Evolutionary conservation across 768 basidiomycete genomes (phyloP).

Genomic region (Boletus sp.): DNA sequence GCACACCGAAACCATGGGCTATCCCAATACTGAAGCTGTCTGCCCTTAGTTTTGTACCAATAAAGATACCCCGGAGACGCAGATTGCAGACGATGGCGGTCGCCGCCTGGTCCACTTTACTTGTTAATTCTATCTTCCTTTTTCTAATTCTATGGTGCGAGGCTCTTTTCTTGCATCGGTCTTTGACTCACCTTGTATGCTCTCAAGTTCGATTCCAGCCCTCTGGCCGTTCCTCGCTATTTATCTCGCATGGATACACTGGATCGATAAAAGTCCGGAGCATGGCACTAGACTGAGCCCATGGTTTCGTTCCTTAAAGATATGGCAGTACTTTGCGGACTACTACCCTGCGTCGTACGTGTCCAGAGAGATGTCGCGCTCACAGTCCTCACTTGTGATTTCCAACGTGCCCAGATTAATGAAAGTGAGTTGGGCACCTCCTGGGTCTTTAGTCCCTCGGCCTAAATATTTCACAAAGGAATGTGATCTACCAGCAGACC

Average conservation of each 20-base stretch:
- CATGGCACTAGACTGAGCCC: constrained; percentile 64
- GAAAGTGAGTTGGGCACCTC: constrained; percentile 33
- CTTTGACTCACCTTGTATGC: not conserved
- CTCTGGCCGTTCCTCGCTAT: constrained; percentile 80
- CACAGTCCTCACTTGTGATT: not conserved
- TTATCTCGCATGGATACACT: constrained; percentile 77
- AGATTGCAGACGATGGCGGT: constrained; percentile 88
- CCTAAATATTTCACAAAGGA: constrained; percentile 41
- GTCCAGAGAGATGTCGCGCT: not conserved
- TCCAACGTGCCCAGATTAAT: constrained; percentile 10
- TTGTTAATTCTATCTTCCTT: constrained; percentile 58
- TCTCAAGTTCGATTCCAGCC: constrained; percentile 76
- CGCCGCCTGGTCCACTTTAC: constrained; percentile 81
- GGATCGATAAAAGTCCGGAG: constrained; percentile 75
- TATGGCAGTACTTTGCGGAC: constrained; percentile 91
- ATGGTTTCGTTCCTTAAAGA: constrained; percentile 66
- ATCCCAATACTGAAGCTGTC: not conserved
- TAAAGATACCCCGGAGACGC: constrained; percentile 80
- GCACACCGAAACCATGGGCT: not conserved
- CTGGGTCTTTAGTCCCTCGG: not conserved
- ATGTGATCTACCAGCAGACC: constrained; percentile 84
- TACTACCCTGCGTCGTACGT: constrained; percentile 89
- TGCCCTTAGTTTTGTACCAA: constrained; percentile 69
- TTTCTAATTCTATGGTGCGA: constrained; percentile 84
- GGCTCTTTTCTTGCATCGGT: not conserved